These are phyloP conservation scores for Hypsizygus marmoreus DNA, from an alignment of 768 basidiomycete genomes.

Conservation along the genomic window DNA sequence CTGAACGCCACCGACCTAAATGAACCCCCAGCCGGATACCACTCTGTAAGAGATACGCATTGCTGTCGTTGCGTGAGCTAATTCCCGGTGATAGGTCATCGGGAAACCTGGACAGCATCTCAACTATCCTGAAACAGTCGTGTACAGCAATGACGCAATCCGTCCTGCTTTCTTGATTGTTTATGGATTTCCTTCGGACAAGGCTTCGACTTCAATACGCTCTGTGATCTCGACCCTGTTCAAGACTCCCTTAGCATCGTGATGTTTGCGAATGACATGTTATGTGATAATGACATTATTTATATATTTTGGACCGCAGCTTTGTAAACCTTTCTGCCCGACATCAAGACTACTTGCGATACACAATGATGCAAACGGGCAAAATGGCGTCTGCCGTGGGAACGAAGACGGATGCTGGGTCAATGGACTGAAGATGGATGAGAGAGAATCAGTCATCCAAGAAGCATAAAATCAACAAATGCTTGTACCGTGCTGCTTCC, in stretches of 20 bases:
- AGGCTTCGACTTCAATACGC: constrained; percentile 30
- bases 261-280: no score
- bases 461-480: neutral
- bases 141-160: constrained; percentile 66
- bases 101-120: constrained; percentile 66
- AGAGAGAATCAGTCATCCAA: constrained; percentile 12
- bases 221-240: no score
- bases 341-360: constrained; percentile 46
- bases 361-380: constrained; percentile 62
- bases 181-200: constrained; percentile 44
- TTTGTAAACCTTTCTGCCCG: no score
- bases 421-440: constrained; percentile 37
- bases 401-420: constrained; percentile 55
- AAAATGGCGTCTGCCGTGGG: constrained; percentile 55
- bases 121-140: constrained; percentile 72
- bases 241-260: no score
- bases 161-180: constrained; percentile 68
- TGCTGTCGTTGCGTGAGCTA: neutral
- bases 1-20: constrained; percentile 49
- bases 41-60: constrained; percentile 47
- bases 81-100: constrained; percentile 42
- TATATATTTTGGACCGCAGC: no score
- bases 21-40: constrained; percentile 56
- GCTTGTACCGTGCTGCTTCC: constrained; percentile 16
- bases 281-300: no score